phyloP scores from a whole-genome alignment of 2,329 filamentous ascomycete genomes.

The Arthrobotrys pseudoclavata region DNA sequence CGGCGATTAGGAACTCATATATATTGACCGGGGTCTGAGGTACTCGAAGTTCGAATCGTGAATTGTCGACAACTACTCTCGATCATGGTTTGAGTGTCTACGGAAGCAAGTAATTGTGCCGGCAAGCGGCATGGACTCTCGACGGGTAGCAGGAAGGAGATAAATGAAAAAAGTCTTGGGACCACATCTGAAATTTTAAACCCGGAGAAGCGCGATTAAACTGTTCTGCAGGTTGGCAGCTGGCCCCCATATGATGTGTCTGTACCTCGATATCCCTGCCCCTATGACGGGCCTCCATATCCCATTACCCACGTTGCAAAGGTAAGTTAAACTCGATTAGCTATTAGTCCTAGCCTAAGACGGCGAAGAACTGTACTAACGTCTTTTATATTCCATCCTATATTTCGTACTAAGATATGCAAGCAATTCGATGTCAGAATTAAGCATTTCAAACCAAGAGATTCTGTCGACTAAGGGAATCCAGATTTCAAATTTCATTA shows the following conservation, averaged over 20 bases:
- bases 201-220: conserved; percentile 53
- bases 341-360: conserved; percentile 36
- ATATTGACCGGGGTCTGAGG: conserved; percentile 24
- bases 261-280: conserved; percentile 50
- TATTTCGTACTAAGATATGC: conserved; percentile 36
- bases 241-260: conserved; percentile 47
- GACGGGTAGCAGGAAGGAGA: conserved; percentile 18
- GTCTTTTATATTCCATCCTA: conserved; percentile 25
- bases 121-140: conserved; percentile 30
- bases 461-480: conserved; percentile 43
- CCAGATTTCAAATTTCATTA: conserved; percentile 34
- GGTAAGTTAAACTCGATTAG: conserved; percentile 43
- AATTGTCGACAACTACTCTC: conserved; percentile 31
- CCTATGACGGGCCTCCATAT: conserved; percentile 50
- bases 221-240: conserved; percentile 29
- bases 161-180: conserved; percentile 22
- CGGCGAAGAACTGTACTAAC: conserved; percentile 39
- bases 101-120: conserved; percentile 21
- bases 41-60: conserved; percentile 24
- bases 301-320: conserved; percentile 36
- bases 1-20: conserved; percentile 54
- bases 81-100: conserved; percentile 42
- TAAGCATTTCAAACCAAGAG: conserved; percentile 38
- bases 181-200: conserved; percentile 45
- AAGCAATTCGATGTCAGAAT: conserved; percentile 48